A percentile compares a stretch with the other conserved stretches of the same genome.
phyloP scores from a whole-genome alignment of 768 basidiomycete species.

The Sarcodon sp. region DNA sequence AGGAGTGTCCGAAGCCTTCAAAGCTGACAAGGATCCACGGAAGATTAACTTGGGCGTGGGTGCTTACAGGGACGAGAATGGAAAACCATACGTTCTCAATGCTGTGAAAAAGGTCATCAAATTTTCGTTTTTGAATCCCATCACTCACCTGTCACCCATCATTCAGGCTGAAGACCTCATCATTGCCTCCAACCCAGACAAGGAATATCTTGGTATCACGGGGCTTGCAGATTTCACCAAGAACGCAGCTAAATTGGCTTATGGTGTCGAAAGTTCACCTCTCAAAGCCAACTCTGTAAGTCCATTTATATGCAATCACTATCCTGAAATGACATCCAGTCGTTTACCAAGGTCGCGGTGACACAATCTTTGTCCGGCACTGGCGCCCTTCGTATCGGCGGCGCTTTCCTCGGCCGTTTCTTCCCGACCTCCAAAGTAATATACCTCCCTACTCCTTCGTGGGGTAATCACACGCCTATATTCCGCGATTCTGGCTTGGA shows the following conservation, averaged over 20 bases:
- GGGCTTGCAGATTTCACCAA: slow-evolving; percentile 80
- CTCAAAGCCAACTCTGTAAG: slow-evolving; percentile 62
- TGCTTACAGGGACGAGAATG: slow-evolving; percentile 86
- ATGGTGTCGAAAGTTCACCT: slow-evolving; percentile 69
- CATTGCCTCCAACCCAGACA: slow-evolving; percentile 56
- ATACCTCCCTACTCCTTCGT: slow-evolving; percentile 88
- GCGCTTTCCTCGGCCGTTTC: slow-evolving; percentile 80
- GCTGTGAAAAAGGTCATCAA: slow-evolving; percentile 70
- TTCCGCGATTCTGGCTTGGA: slow-evolving; percentile 93
- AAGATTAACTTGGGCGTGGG: slow-evolving; percentile 99
- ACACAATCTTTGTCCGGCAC: slow-evolving; percentile 97
- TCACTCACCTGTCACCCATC: background rate
- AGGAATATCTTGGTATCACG: slow-evolving; percentile 95
- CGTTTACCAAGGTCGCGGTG: slow-evolving; percentile 47
- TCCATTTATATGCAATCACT: slow-evolving; percentile 9
- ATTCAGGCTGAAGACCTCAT: slow-evolving; percentile 68
- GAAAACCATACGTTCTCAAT: slow-evolving; percentile 89
- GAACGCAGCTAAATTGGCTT: slow-evolving; percentile 82
- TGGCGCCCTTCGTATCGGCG: slow-evolving; percentile 92
- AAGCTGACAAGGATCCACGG: slow-evolving; percentile 80
- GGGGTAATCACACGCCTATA: slow-evolving; percentile 94
- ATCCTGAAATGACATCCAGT: background rate
- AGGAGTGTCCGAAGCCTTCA: slow-evolving; percentile 94
- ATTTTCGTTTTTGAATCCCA: slow-evolving; percentile 1
- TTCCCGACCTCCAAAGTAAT: slow-evolving; percentile 80